Evolutionary conservation across 1,284 basidiomycete species (phyloP), one percentile per base, ranked within the genome.

Genomic region (Fomitopsis schrenkii): DNA sequence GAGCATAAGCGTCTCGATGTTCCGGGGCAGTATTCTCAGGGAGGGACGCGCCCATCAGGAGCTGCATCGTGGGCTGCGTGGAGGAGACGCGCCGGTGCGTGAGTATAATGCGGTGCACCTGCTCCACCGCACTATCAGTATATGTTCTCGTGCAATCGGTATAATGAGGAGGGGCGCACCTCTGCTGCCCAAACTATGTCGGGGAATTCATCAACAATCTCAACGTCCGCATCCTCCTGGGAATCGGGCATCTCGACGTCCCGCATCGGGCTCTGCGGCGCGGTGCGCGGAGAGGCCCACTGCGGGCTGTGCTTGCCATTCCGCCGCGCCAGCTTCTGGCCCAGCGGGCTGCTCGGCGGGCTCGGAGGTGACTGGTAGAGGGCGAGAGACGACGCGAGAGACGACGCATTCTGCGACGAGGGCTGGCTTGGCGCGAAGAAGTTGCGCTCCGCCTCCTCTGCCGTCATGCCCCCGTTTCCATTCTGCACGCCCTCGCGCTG

Each of bases 21-120:
- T 69, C 69, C 0, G 65, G 57, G 19, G 75, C 64, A 14, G 72
- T 64, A 5, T 59, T 60, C 5, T 55, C 56, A 3, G 72, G 72
- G 14, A 78, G 64, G 7, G 75, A 66, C 12, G 75, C 70, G 50
- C 79, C 76, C 50, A 89, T 72, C 38, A 91, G 77, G 14, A 78
- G 67, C 63, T 90, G 87, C 7, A 91, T 74, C 4, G 87, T 86
- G 19, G 80, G 71, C 12, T 75, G 69, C 4, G 71, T 70, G 38
- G 71, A 75, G 28, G 70, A 70, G 5, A 75, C 72, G 33, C 75
- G 68, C 5, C 76, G 75, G 71, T 91, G 89, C 1, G 81, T 83
- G 57, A 90, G 70, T 14, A 91, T 70, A 30, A 87, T 76, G 53
- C 80, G 78, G 63, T 81, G 83, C 53, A 90, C 72, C 89, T 91